These are phyloP conservation scores for Ceratocystis albifundus DNA, from an alignment of 2,329 filamentous ascomycete species.

Conservation along the genomic window DNA sequence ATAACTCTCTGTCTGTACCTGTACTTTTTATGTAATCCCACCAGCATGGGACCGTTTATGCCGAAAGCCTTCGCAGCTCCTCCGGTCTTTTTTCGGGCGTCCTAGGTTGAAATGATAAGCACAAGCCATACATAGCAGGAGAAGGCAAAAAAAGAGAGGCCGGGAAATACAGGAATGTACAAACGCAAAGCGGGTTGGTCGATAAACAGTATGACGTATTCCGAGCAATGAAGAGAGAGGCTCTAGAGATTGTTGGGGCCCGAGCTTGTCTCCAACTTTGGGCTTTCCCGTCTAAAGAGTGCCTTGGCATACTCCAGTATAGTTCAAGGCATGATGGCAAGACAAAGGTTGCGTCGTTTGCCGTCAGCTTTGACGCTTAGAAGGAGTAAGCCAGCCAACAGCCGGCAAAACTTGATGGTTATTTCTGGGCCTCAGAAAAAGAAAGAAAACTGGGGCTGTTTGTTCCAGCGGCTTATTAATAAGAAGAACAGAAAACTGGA, in stretches of 20 bases:
- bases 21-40: not conserved
- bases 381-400: not conserved
- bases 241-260: not conserved
- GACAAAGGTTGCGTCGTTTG: slow-evolving; percentile 1
- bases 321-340: not conserved
- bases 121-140: not conserved
- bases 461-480: too few relatives aligned
- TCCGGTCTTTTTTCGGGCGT: slow-evolving; percentile 12
- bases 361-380: not conserved
- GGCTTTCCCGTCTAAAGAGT: not conserved
- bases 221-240: not conserved
- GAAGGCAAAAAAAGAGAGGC: not conserved
- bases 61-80: not conserved
- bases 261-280: slow-evolving; percentile 8
- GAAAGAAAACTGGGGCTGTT: not conserved
- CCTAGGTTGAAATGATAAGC: not conserved
- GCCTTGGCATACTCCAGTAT: not conserved
- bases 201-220: not conserved
- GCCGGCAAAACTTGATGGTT: not conserved
- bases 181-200: not conserved
- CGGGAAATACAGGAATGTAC: slow-evolving; percentile 9
- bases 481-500: not conserved
- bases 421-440: slow-evolving; percentile 3
- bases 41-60: not conserved
- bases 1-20: not conserved